Percentiles rank a stretch among this genome's conserved stretches.
phyloP scores from a whole-genome alignment of 2,329 filamentous ascomycete species.

The Fusarium buharicum region DNA sequence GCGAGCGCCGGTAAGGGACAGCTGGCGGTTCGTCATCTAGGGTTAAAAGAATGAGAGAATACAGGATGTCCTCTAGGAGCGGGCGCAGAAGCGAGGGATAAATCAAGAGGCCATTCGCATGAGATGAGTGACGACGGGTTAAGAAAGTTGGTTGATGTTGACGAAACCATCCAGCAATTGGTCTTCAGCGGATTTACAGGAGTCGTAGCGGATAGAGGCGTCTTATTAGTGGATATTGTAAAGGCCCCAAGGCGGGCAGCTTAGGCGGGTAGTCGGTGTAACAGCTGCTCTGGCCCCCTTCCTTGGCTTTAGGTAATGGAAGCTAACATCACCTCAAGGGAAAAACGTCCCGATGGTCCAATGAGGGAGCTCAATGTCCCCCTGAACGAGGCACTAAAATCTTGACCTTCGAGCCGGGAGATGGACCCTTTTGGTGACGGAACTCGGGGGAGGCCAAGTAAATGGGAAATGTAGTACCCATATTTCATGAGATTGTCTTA shows the following conservation, averaged over 20 bases:
- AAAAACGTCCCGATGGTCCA: slow-evolving; percentile 9
- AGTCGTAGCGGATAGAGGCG: slow-evolving; percentile 30
- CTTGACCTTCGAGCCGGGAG: slow-evolving; percentile 16
- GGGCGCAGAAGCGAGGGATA: slow-evolving; percentile 8
- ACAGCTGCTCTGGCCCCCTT: slow-evolving; percentile 6
- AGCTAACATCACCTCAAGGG: slow-evolving; percentile 5
- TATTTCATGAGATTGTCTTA: slow-evolving; percentile 20
- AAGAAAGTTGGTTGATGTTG: slow-evolving; percentile 21
- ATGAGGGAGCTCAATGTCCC: slow-evolving; percentile 18
- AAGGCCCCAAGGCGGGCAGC: slow-evolving; percentile 11
- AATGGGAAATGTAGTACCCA: slow-evolving; percentile 11
- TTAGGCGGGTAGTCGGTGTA: slow-evolving; percentile 12
- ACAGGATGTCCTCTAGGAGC: not conserved
- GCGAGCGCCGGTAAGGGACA: slow-evolving; percentile 46
- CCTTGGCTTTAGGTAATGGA: slow-evolving; percentile 10
- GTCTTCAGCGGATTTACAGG: slow-evolving; percentile 35
- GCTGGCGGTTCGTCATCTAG: slow-evolving; percentile 53
- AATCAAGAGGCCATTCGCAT: slow-evolving; percentile 34
- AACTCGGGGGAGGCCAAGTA: not conserved
- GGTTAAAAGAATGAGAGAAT: slow-evolving; percentile 40
- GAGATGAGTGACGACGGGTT: slow-evolving; percentile 14
- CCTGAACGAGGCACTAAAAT: slow-evolving; percentile 21
- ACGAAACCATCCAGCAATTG: slow-evolving; percentile 18
- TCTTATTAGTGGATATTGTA: slow-evolving; percentile 33
- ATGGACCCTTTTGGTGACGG: slow-evolving; percentile 28